These are phyloP conservation scores for Beauveria sp. DNA, from an alignment of 2,329 filamentous ascomycete species.

Conservation along the genomic window DNA sequence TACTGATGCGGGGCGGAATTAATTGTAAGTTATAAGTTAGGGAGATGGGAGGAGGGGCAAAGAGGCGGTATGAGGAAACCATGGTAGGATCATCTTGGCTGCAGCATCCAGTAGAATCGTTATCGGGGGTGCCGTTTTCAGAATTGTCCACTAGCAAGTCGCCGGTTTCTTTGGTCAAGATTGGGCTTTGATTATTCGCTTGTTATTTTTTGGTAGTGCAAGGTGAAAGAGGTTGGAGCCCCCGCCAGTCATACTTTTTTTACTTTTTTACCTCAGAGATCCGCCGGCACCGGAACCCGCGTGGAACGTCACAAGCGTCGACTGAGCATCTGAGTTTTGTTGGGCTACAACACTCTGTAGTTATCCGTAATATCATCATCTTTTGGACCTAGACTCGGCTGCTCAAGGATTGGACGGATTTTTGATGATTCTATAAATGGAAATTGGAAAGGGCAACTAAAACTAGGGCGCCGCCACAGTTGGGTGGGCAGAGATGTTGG, in stretches of 20 bases:
- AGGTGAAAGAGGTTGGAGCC: no score
- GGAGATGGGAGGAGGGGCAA: background rate
- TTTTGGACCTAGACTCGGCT: no score
- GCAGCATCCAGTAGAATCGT: background rate
- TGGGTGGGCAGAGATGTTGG: no score
- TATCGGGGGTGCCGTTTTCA: no score
- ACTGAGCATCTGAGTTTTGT: background rate
- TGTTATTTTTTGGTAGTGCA: no score
- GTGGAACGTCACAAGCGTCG: background rate
- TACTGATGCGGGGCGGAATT: no score
- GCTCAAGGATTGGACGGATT: no score
- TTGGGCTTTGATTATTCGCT: background rate
- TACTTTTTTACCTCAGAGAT: background rate
- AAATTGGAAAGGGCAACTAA: no score
- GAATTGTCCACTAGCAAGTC: background rate
- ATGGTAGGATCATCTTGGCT: background rate
- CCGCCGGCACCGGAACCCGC: conserved; percentile 3
- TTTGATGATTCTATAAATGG: no score
- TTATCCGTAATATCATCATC: no score
- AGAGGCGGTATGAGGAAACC: background rate
- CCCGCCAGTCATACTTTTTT: background rate
- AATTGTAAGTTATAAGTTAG: background rate
- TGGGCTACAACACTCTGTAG: background rate
- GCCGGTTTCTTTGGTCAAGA: background rate
- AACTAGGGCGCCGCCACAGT: no score